Base-by-base conservation (phyloP, 2,329 filamentous ascomycete species). In the Chaetomium olivaceum region DNA sequence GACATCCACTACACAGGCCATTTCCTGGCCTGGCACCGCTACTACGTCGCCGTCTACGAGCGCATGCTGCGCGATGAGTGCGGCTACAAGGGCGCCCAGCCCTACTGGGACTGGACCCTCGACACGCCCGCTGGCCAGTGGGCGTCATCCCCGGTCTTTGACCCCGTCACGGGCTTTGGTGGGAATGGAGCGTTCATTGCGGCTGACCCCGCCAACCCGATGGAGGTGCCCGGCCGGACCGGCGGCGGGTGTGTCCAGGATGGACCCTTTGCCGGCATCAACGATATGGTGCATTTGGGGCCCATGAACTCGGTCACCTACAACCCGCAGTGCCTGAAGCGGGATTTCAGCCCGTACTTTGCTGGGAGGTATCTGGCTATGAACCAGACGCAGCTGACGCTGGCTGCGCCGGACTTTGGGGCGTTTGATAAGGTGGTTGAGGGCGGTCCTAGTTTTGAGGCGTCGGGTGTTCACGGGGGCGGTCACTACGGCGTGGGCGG, bases 21-120 rank as follows among this genome's bases (percentile, higher is more conserved):
- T 36, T 80, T 80, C 72, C 72, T 80, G 2, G 72, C 75, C 19
- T 80, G 77, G 76, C 79, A 80, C 72, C 74, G 78, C 25, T 77
- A 76, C 70, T 79, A 76, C 69, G 68, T 78, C 29, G 70, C 71
- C 64, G 69, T 75, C 3, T 77, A 78, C 67, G 77, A 80, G 71
- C 67, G 69, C 54, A 54, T 78, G 66, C 74, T 80, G 66, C 75
- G 76, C 27, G 67, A 76, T 16, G 78, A 81, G 72, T 80, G 78
- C 65, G 73, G 71, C 58, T 79, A 78, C 67, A 58, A 65, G 14
- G 72, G 74, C 11, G 73, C 77, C 2, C 73, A 79, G 70, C 75
- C 77, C 6, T 80, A 77, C 76, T 80, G 77, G 77, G 76, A 80
- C 68, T 77, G 79, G 76, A 75, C 76, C 29, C 71, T 74, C 6